Evolutionary conservation across 805 yeast species (phyloP).

Genomic region (Helenozyma rhizophorensis): DNA sequence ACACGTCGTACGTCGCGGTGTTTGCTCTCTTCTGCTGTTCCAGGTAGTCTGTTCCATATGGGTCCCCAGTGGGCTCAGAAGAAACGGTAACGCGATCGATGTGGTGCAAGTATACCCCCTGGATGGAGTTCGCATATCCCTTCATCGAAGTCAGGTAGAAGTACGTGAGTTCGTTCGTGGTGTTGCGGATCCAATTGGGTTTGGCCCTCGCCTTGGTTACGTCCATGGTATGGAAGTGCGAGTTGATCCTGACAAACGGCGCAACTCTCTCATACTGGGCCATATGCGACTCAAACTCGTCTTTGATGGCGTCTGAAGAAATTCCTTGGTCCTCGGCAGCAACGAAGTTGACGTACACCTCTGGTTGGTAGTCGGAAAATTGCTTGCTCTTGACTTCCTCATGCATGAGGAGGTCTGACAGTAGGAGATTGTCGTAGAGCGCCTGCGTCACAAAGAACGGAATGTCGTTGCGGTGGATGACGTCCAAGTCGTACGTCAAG

Average conservation of each 20-base stretch:
- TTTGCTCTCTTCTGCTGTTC: slow-evolving; percentile 1
- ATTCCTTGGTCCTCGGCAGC: slow-evolving; percentile 15
- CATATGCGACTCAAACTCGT: slow-evolving; percentile 4
- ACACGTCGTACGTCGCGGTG: slow-evolving; percentile 7
- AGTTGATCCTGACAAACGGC: slow-evolving; percentile 3
- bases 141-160: slow-evolving; percentile 15
- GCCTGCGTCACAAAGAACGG: slow-evolving; percentile 59
- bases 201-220: slow-evolving; percentile 11
- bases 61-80: slow-evolving; percentile 4
- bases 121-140: slow-evolving; percentile 10
- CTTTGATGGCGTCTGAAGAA: slow-evolving; percentile 4
- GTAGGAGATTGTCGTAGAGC: slow-evolving; percentile 26
- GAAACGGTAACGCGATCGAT: slow-evolving; percentile 4
- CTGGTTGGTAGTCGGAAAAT: slow-evolving; percentile 2
- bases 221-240: slow-evolving; percentile 8
- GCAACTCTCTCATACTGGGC: slow-evolving; percentile 3
- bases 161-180: slow-evolving; percentile 8
- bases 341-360: slow-evolving; percentile 9
- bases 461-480: slow-evolving; percentile 53
- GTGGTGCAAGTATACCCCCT: slow-evolving; percentile 12
- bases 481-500: slow-evolving; percentile 32
- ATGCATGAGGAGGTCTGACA: slow-evolving; percentile 20
- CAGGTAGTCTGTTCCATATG: slow-evolving; percentile 13
- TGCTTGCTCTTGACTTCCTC: neutral
- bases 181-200: slow-evolving; percentile 4